Evolutionary conservation across 2,329 filamentous ascomycete species (phyloP).

Genomic region (Septoria linicola): DNA sequence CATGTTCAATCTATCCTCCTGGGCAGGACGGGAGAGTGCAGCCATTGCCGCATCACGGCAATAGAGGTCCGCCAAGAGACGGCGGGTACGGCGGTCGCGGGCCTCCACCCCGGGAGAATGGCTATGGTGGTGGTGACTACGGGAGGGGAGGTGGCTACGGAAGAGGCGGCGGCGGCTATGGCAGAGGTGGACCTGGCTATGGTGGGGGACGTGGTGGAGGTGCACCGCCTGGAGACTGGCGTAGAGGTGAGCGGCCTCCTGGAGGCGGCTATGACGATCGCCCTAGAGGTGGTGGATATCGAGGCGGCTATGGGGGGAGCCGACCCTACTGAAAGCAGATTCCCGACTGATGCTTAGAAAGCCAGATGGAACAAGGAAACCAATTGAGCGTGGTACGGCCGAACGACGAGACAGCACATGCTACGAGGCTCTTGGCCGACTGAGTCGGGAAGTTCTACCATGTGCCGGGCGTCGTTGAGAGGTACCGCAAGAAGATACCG

Average conservation of each 20-base stretch:
- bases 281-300: conserved; percentile 26
- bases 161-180: conserved; percentile 24
- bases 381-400: no score
- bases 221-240: conserved; percentile 40
- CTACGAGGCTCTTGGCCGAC: no score
- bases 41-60: conserved; percentile 55
- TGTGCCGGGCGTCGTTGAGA: not conserved
- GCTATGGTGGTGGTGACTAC: conserved; percentile 29
- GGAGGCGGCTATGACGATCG: conserved; percentile 28
- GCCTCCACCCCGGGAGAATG: conserved; percentile 30
- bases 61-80: conserved; percentile 33
- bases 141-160: conserved; percentile 23
- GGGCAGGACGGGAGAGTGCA: conserved; percentile 71
- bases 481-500: not conserved
- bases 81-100: conserved; percentile 42
- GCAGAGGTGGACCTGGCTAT: conserved; percentile 29
- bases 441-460: no score
- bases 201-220: conserved; percentile 31
- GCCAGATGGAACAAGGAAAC: not conserved
- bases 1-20: conserved; percentile 76
- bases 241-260: conserved; percentile 41
- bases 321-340: conserved; percentile 28
- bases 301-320: conserved; percentile 31
- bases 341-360: not conserved
- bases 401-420: no score